phyloP scores from a whole-genome alignment of 2,329 filamentous ascomycete genomes.

The Raffaelea albimanens region DNA sequence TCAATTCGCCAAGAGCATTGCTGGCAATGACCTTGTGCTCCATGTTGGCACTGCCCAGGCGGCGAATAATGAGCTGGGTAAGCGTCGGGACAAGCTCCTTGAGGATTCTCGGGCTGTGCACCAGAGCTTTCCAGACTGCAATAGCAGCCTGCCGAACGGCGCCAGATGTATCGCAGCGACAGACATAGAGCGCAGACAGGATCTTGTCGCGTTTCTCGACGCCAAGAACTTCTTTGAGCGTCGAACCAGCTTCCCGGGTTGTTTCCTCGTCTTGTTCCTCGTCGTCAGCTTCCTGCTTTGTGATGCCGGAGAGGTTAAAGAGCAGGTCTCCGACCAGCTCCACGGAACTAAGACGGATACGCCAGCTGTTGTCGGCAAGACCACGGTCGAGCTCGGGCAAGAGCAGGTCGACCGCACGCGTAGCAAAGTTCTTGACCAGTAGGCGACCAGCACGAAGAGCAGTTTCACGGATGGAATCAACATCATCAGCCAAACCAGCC shows the following conservation, averaged over 20 bases:
- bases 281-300: conserved; percentile 49
- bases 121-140: conserved; percentile 92
- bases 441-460: conserved; percentile 86
- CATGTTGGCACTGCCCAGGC: conserved; percentile 91
- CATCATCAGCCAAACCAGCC: conserved; percentile 85
- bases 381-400: conserved; percentile 92
- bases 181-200: conserved; percentile 93
- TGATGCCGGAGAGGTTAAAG: conserved; percentile 96
- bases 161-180: conserved; percentile 90
- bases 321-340: conserved; percentile 93
- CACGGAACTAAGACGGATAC: conserved; percentile 95
- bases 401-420: conserved; percentile 85
- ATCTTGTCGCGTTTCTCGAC: conserved; percentile 97
- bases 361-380: conserved; percentile 93
- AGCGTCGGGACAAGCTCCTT: conserved; percentile 94
- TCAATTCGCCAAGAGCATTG: conserved; percentile 91
- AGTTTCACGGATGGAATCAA: conserved; percentile 96
- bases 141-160: conserved; percentile 85
- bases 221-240: conserved; percentile 87
- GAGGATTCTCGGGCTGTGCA: conserved; percentile 81
- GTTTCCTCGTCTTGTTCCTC: conserved; percentile 69
- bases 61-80: conserved; percentile 87
- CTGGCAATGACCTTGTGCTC: conserved; percentile 98
- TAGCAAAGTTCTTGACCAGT: conserved; percentile 96
- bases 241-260: conserved; percentile 78